Percentiles rank a stretch among this genome's conserved stretches.
These are phyloP conservation scores for Cystofilobasidium macerans DNA, from an alignment of 768 basidiomycete genomes.

Conservation along the genomic window DNA sequence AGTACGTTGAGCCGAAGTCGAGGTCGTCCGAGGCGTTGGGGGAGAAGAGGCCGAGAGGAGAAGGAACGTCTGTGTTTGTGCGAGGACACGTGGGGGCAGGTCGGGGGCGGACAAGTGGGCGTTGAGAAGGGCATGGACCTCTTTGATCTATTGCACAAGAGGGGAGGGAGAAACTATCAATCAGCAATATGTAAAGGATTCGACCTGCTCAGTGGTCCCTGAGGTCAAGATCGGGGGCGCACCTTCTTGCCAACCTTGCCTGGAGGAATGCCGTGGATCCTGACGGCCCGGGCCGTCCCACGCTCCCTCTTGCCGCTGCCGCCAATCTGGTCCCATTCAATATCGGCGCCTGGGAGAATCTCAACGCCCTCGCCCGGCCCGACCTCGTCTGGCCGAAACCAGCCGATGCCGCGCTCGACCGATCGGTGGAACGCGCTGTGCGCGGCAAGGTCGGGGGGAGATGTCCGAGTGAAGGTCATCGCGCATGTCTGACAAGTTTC, in stretches of 20 bases:
- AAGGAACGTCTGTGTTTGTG: conserved; percentile 17
- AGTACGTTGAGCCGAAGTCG: background rate
- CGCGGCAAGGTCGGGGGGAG: conserved; percentile 6
- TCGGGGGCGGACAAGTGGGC: conserved; percentile 35
- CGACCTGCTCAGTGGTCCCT: too few species aligned
- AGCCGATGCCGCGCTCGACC: conserved; percentile 16
- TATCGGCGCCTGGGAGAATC: conserved; percentile 1
- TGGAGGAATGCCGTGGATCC: conserved; percentile 9
- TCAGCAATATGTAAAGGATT: too few species aligned
- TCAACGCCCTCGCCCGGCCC: background rate
- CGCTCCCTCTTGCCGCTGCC: background rate
- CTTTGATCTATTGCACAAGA: background rate
- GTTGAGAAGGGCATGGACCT: conserved; percentile 30
- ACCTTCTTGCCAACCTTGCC: conserved; percentile 13
- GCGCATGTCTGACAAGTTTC: conserved; percentile 20
- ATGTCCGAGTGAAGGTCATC: conserved; percentile 18
- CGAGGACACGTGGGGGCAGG: conserved; percentile 32
- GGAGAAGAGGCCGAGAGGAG: background rate
- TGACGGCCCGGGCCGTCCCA: conserved; percentile 7
- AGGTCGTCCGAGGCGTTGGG: background rate
- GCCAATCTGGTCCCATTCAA: background rate
- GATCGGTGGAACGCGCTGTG: conserved; percentile 13
- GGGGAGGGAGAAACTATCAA: too few species aligned
- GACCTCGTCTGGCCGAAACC: background rate
- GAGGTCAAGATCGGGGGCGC: background rate